Conservation (phyloP, 306 rosid species). For the Hippophae tibetana region DNA sequence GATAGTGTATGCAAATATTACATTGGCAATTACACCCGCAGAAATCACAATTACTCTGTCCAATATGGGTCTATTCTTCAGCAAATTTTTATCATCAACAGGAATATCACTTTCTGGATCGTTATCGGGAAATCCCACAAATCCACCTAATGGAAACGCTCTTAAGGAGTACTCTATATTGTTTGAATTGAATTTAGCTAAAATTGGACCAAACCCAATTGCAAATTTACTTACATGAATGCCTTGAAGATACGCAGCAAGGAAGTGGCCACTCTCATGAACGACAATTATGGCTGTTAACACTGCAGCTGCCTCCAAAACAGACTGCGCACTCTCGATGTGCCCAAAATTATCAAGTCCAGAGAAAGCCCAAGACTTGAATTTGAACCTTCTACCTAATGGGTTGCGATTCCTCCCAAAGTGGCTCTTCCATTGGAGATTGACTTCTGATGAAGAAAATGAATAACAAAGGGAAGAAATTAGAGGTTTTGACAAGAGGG, state of each 20-base stretch:
- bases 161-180: slow-evolving; percentile 88
- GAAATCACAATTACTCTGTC: slow-evolving; percentile 87
- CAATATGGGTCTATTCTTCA: slow-evolving; percentile 86
- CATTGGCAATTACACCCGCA: slow-evolving; percentile 93
- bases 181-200: slow-evolving; percentile 78
- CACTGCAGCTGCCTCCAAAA: slow-evolving; percentile 76
- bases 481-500: slow-evolving; percentile 49
- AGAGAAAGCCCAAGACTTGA: slow-evolving; percentile 42
- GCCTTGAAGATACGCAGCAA: slow-evolving; percentile 91
- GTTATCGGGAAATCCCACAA: slow-evolving; percentile 98
- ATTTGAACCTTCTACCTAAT: slow-evolving; percentile 35
- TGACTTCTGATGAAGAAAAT: slow-evolving; percentile 29
- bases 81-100: slow-evolving; percentile 68
- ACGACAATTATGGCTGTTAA: slow-evolving; percentile 82
- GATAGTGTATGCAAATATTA: slow-evolving; percentile 66
- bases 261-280: slow-evolving; percentile 96
- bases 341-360: slow-evolving; percentile 52
- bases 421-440: slow-evolving; percentile 31
- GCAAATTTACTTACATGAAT: slow-evolving; percentile 97
- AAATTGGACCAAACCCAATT: slow-evolving; percentile 94
- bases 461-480: slow-evolving; percentile 23
- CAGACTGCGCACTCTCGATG: slow-evolving; percentile 84
- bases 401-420: slow-evolving; percentile 27
- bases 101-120: slow-evolving; percentile 93
- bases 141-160: slow-evolving; percentile 96